These are phyloP conservation scores for Populus nigra DNA, from an alignment of 345 rosid genomes.

Conservation along the genomic window DNA sequence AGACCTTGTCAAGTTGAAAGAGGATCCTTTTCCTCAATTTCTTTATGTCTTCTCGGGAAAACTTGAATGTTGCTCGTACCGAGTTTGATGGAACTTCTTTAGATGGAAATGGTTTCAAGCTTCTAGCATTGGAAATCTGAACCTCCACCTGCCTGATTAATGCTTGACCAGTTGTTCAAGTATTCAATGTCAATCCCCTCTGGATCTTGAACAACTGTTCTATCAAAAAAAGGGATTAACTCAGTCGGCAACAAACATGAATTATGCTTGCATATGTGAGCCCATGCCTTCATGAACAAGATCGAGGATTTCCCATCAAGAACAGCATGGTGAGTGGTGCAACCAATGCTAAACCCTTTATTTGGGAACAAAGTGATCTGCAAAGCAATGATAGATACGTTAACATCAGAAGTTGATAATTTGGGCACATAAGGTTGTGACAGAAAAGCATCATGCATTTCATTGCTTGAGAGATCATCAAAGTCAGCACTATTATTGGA, in stretches of 20 bases:
- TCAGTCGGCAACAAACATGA: neutral
- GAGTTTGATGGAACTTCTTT: neutral
- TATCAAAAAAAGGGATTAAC: neutral
- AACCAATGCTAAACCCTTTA: constrained; percentile 19
- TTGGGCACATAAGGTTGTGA: constrained; percentile 9
- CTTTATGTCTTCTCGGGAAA: constrained; percentile 26
- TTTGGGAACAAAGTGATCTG: constrained; percentile 19
- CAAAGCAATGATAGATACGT: constrained; percentile 7
- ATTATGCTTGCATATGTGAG: constrained; percentile 1
- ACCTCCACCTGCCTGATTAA: neutral
- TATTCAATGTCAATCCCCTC: neutral
- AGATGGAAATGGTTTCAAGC: neutral
- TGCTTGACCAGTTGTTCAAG: neutral
- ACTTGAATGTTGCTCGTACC: constrained; percentile 28
- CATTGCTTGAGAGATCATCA: neutral
- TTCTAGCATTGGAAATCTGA: neutral
- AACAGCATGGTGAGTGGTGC: constrained; percentile 13
- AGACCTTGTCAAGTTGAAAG: no score
- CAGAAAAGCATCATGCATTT: neutral
- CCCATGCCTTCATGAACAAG: constrained; percentile 21
- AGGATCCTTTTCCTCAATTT: constrained; percentile 27
- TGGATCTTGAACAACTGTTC: neutral
- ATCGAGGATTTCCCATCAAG: constrained; percentile 12
- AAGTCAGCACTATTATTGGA: neutral
- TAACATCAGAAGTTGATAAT: constrained; percentile 5